Conservation (phyloP, 495 filamentous ascomycete genomes). For the Apiosordaria backusii region DNA sequence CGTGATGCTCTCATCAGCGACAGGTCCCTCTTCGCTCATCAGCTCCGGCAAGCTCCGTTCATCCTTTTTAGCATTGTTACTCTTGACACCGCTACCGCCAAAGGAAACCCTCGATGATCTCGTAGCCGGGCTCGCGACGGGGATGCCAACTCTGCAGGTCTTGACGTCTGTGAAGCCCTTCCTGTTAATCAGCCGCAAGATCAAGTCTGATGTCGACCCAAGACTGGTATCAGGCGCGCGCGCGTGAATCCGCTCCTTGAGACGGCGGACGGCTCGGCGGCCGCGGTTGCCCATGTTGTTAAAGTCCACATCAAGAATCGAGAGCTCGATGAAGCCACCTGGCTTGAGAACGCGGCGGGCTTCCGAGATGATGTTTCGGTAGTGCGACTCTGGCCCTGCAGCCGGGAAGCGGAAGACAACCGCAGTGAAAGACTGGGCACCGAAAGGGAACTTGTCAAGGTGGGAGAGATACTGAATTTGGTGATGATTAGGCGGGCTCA, state of each 20-base stretch:
- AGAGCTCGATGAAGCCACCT: slow-evolving; percentile 85
- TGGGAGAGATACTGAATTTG: slow-evolving; percentile 72
- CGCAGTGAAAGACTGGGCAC: slow-evolving; percentile 75
- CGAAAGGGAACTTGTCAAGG: slow-evolving; percentile 76
- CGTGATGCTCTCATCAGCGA: slow-evolving; percentile 74
- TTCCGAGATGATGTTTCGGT: slow-evolving; percentile 77
- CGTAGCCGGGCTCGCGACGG: slow-evolving; percentile 69
- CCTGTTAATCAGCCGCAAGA: slow-evolving; percentile 70
- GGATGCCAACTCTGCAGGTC: slow-evolving; percentile 83
- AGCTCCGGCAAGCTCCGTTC: slow-evolving; percentile 64
- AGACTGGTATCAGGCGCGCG: slow-evolving; percentile 58
- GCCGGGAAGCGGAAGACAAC: slow-evolving; percentile 87
- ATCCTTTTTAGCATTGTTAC: slow-evolving; percentile 39
- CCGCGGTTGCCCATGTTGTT: slow-evolving; percentile 80
- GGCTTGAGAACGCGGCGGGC: slow-evolving; percentile 87
- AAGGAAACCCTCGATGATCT: slow-evolving; percentile 25
- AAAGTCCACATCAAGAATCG: slow-evolving; percentile 79
- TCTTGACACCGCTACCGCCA: background rate
- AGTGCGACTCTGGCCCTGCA: slow-evolving; percentile 67
- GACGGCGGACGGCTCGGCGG: slow-evolving; percentile 66
- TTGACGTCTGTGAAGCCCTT: slow-evolving; percentile 82
- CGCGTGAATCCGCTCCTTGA: slow-evolving; percentile 73
- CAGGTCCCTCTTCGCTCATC: slow-evolving; percentile 59
- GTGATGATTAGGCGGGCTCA: slow-evolving; percentile 77
- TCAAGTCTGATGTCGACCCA: slow-evolving; percentile 70